Percentiles rank a stretch among this genome's conserved stretches.
phyloP scores from a whole-genome alignment of 345 rosid species.

The Euphorbia lathyris region DNA sequence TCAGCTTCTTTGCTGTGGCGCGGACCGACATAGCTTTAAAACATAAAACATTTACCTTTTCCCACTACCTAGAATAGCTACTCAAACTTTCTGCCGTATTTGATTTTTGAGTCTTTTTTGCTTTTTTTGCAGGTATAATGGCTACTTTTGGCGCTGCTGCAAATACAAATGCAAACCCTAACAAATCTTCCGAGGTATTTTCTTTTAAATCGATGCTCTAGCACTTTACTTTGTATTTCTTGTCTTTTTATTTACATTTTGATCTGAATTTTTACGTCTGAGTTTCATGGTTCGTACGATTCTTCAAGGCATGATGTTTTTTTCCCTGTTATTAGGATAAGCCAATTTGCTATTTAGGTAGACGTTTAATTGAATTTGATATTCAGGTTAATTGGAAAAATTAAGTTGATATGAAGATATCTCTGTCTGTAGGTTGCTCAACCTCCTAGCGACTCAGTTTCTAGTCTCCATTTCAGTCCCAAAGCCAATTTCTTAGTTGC shows the following conservation, averaged over 20 bases:
- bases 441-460: slow-evolving; percentile 81
- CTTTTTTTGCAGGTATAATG: slow-evolving; percentile 33
- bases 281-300: neutral
- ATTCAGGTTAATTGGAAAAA: neutral
- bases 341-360: neutral
- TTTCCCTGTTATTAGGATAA: neutral
- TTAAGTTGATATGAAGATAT: neutral
- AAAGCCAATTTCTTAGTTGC: slow-evolving; percentile 86
- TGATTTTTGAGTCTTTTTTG: neutral
- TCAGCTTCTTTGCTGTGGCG: neutral
- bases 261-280: neutral
- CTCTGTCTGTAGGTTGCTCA: slow-evolving; percentile 58
- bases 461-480: slow-evolving; percentile 91
- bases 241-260: neutral
- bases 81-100: neutral
- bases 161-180: slow-evolving; percentile 54
- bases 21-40: neutral
- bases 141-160: slow-evolving; percentile 55
- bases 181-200: slow-evolving; percentile 75
- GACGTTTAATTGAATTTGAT: neutral
- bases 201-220: neutral
- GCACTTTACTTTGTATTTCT: neutral
- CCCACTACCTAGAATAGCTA: neutral
- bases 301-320: neutral
- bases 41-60: neutral